A percentile compares a stretch with the other conserved stretches of the same genome.
phyloP scores from a whole-genome alignment of 768 basidiomycete species.

The Serendipita sp. region DNA sequence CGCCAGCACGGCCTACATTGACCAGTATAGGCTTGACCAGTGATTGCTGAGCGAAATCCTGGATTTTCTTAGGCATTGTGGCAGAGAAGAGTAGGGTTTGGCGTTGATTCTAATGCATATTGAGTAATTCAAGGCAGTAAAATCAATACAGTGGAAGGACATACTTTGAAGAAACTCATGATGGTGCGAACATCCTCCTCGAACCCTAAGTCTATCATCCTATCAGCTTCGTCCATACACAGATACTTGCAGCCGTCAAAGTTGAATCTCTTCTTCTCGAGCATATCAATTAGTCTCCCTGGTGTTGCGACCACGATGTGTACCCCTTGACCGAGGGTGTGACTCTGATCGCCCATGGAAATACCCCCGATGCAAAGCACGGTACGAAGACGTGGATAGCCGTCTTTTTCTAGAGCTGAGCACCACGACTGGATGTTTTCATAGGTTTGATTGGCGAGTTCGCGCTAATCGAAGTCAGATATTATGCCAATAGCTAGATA shows the following conservation, averaged over 20 bases:
- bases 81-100: slow-evolving; percentile 96
- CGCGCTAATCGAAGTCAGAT: slow-evolving; percentile 29
- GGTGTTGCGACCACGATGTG: slow-evolving; percentile 97
- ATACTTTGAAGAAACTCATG: slow-evolving; percentile 95
- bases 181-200: slow-evolving; percentile 98
- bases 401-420: slow-evolving; percentile 56
- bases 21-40: slow-evolving; percentile 89
- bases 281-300: slow-evolving; percentile 91
- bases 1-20: slow-evolving; percentile 95
- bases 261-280: slow-evolving; percentile 86
- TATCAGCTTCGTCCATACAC: slow-evolving; percentile 98
- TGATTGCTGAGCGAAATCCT: slow-evolving; percentile 94
- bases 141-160: slow-evolving; percentile 10
- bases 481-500: too few relatives aligned
- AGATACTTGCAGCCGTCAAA: slow-evolving; percentile 90
- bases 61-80: slow-evolving; percentile 97
- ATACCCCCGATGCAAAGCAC: slow-evolving; percentile 95
- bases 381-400: slow-evolving; percentile 75
- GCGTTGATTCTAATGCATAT: slow-evolving; percentile 57
- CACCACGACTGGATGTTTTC: slow-evolving; percentile 88
- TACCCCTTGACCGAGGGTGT: slow-evolving; percentile 75
- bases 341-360: slow-evolving; percentile 93
- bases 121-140: neutral
- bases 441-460: slow-evolving; percentile 91
- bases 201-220: slow-evolving; percentile 98